phyloP scores from a whole-genome alignment of 192 early-diverging fungal genomes.

The Coemansia reversa region DNA sequence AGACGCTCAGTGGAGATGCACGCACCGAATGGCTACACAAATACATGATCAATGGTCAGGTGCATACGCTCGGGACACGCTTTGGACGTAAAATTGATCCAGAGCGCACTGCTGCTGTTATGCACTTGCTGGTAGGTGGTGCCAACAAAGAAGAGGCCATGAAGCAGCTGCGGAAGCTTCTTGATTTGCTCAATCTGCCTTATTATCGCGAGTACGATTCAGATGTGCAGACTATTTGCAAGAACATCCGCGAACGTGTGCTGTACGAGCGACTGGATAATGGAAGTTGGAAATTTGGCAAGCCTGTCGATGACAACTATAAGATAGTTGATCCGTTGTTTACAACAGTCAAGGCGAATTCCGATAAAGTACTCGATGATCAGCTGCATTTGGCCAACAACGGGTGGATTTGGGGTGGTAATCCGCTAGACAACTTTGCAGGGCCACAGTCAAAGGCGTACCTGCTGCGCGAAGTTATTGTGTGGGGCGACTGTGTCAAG shows the following conservation, averaged over 20 bases:
- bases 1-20: slow-evolving; percentile 18
- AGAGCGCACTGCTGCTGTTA: slow-evolving; percentile 28
- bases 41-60: slow-evolving; percentile 52
- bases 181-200: slow-evolving; percentile 88
- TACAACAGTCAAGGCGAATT: slow-evolving; percentile 78
- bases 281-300: slow-evolving; percentile 77
- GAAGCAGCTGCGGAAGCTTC: slow-evolving; percentile 57
- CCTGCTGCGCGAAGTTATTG: slow-evolving; percentile 90
- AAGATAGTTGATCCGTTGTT: slow-evolving; percentile 94
- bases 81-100: slow-evolving; percentile 34
- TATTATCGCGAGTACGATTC: slow-evolving; percentile 85
- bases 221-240: slow-evolving; percentile 66
- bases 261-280: slow-evolving; percentile 77
- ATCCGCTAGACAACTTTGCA: slow-evolving; percentile 93
- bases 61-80: slow-evolving; percentile 46
- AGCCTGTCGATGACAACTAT: slow-evolving; percentile 69
- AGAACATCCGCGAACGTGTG: slow-evolving; percentile 76
- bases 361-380: slow-evolving; percentile 64
- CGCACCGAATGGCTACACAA: slow-evolving; percentile 41
- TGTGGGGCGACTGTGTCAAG: slow-evolving; percentile 99
- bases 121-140: slow-evolving; percentile 29
- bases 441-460: slow-evolving; percentile 84
- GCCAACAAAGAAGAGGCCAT: slow-evolving; percentile 32
- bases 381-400: slow-evolving; percentile 86
- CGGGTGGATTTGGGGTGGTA: slow-evolving; percentile 93